Evolutionary conservation across 192 early-diverging fungal genomes (phyloP), one percentile per base, ranked within the genome.

Genomic region (Borealophlyctis nickersoniae): DNA sequence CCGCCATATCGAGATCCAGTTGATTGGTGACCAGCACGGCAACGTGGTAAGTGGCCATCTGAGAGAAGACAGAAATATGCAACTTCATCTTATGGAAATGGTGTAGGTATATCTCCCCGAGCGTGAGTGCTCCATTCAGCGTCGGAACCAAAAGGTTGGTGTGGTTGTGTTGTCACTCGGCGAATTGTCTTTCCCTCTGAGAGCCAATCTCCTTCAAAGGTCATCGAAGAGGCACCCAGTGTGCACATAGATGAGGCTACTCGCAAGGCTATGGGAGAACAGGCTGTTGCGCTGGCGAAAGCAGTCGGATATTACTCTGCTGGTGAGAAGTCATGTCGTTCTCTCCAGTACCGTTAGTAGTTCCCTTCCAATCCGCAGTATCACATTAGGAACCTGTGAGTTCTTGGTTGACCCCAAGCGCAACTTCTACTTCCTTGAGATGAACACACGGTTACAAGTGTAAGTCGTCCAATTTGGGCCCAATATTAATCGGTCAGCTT

Each of bases 371-470:
- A 36, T 59, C 28, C 13, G 7, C 16, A 11, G 7, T 23, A 3
- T 61, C 26, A 4, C 4, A 13, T 3, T 53, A 70, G 76, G 76
- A 30, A 99, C 96, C 0, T 93, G 96, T 56, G 96, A 99, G 77
- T 99, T 97, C 65, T 79, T 99, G 32, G 96, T 84, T 77, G 87
- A 67, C 84, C 88, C 65, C 76, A 86, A 3, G 81, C 81, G 70
- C 83, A 95, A 91, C 71, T 97, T 90, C 77, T 96, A 91, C 79
- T 98, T 98, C 77, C 73, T 98, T 33, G 96, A 99, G 76, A 82
- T 99, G 68, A 99, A 99, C 78, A 96, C 96, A 49, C 84, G 96
- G 72, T 77, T 99, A 58, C 96, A 99, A 80, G 96, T 98, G 49
- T 71, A 53, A 66, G 72, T 66, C 16, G 36, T 69, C 7, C 16